Evolutionary conservation across 768 basidiomycete genomes (phyloP).

Genomic region (Krasilnikovozyma curviuscula): DNA sequence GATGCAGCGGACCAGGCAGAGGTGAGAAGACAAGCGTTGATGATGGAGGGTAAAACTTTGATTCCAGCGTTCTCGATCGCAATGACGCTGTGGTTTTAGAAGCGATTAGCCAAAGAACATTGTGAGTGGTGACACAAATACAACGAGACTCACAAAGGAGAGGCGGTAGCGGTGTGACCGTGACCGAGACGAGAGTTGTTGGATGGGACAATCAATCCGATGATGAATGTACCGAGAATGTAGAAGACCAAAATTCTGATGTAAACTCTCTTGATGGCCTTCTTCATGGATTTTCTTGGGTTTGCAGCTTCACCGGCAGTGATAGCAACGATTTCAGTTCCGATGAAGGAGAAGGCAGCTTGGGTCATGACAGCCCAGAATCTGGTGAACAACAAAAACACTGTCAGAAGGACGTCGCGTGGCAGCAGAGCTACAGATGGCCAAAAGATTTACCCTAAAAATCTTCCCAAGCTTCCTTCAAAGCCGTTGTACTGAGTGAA

Average conservation of each 20-base stretch:
- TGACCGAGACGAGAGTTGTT: constrained; percentile 32
- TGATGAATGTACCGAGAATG: constrained; percentile 43
- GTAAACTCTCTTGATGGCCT: too few species aligned
- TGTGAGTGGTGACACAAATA: too few species aligned
- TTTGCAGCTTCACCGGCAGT: constrained; percentile 25
- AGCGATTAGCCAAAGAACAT: too few species aligned
- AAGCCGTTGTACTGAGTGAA: constrained; percentile 23
- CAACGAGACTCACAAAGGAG: too few species aligned
- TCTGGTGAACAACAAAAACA: constrained; percentile 20
- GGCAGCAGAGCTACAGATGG: background rate
- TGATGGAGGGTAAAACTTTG: constrained; percentile 56
- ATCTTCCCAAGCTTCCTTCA: constrained; percentile 55
- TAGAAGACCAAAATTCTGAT: constrained; percentile 56
- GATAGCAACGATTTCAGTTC: constrained; percentile 66
- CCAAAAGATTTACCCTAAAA: constrained; percentile 29
- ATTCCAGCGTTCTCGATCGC: constrained; percentile 62
- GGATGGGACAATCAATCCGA: constrained; percentile 42
- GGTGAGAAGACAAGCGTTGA: constrained; percentile 38
- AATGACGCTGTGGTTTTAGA: too few species aligned
- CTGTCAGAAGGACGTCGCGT: background rate
- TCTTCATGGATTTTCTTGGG: background rate
- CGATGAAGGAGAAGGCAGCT: constrained; percentile 80
- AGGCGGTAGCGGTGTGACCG: constrained; percentile 46
- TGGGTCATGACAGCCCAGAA: constrained; percentile 53
- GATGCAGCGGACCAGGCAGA: constrained; percentile 86